These are phyloP conservation scores for Raphanus hybrid DNA, from an alignment of 441 rosid species.

Conservation along the genomic window DNA sequence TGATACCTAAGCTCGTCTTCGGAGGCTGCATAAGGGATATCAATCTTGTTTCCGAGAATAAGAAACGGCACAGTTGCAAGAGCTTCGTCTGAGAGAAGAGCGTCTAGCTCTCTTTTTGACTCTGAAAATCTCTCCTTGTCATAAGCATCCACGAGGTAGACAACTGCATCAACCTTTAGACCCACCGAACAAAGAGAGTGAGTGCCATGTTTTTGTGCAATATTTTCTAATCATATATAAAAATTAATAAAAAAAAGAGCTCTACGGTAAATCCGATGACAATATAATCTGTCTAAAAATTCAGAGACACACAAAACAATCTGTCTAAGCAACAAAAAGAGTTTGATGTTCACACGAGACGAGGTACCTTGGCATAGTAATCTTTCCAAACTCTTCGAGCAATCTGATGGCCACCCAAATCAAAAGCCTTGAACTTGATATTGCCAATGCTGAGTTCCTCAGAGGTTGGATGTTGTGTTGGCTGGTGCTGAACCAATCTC, in stretches of 20 bases:
- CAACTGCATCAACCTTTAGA: slow-evolving; percentile 83
- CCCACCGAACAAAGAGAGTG: background rate
- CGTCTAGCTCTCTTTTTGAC: slow-evolving; percentile 80
- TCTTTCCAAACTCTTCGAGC: slow-evolving; percentile 91
- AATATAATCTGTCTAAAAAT: background rate
- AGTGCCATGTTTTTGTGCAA: background rate
- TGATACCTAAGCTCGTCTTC: slow-evolving; percentile 80
- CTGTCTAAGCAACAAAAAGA: background rate
- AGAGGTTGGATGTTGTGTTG: slow-evolving; percentile 82
- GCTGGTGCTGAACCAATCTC: slow-evolving; percentile 63
- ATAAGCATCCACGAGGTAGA: slow-evolving; percentile 83
- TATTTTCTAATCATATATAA: no score
- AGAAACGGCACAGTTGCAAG: slow-evolving; percentile 44
- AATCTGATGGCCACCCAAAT: slow-evolving; percentile 88
- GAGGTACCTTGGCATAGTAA: slow-evolving; percentile 71
- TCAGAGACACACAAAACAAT: background rate
- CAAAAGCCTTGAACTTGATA: slow-evolving; percentile 88
- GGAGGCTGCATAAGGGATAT: slow-evolving; percentile 79
- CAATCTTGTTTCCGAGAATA: slow-evolving; percentile 50
- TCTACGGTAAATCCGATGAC: background rate
- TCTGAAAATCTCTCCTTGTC: slow-evolving; percentile 84
- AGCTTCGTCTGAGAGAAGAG: slow-evolving; percentile 81
- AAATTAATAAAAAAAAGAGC: no score
- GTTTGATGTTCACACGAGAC: background rate
- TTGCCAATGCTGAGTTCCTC: slow-evolving; percentile 85